phyloP scores from a whole-genome alignment of 1,284 basidiomycete species.

The Rhodotorula glutinis region DNA sequence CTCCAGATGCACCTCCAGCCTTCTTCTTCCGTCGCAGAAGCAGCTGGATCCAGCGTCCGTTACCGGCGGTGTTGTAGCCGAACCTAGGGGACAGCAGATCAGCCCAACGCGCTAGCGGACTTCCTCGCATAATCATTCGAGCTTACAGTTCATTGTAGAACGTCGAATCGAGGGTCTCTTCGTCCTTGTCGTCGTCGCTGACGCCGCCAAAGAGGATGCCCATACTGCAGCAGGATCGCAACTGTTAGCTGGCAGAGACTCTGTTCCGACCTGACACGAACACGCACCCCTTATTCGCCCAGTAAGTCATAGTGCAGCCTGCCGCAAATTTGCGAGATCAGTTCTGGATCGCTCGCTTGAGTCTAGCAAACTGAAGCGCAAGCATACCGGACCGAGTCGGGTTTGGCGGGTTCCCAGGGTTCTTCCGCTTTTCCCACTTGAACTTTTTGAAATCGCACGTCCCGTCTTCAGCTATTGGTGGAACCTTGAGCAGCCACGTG shows the following conservation, averaged over 20 bases:
- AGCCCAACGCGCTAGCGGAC: not conserved
- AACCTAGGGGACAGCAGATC: slow-evolving; percentile 54
- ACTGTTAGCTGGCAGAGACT: not conserved
- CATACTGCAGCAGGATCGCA: slow-evolving; percentile 49
- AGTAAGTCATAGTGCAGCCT: slow-evolving; percentile 80
- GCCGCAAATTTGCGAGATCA: too few species aligned
- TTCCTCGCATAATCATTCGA: too few species aligned
- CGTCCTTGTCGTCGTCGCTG: slow-evolving; percentile 79
- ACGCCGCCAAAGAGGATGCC: slow-evolving; percentile 89
- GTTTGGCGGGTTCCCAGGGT: slow-evolving; percentile 60
- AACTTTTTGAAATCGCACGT: slow-evolving; percentile 55
- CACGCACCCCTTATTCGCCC: slow-evolving; percentile 52
- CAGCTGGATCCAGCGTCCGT: slow-evolving; percentile 76
- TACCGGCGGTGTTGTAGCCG: slow-evolving; percentile 73
- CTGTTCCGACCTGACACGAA: not conserved
- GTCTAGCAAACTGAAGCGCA: not conserved
- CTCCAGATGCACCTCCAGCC: slow-evolving; percentile 52
- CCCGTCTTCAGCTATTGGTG: slow-evolving; percentile 33
- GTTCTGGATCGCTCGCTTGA: not conserved
- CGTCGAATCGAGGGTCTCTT: slow-evolving; percentile 78
- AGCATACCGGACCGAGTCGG: slow-evolving; percentile 42
- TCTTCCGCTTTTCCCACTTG: slow-evolving; percentile 84
- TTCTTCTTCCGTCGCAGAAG: slow-evolving; percentile 59
- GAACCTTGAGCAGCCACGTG: slow-evolving; percentile 76
- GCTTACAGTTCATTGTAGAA: slow-evolving; percentile 80